Evolutionary conservation across 1,139 yeast genomes (phyloP), one percentile per base, ranked within the genome.

Genomic region (Nakaseomyces glabratus): DNA sequence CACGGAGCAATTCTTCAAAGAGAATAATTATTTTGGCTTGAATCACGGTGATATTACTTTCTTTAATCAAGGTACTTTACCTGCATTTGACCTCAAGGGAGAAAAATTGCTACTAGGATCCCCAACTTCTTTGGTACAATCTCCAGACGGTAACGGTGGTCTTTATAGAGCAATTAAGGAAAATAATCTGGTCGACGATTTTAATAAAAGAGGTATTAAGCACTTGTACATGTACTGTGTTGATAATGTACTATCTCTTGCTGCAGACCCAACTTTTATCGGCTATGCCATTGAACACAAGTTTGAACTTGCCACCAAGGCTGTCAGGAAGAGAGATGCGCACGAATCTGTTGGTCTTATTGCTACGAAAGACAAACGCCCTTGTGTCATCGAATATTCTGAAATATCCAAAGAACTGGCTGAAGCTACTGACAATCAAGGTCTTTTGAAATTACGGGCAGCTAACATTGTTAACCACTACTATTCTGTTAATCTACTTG

Each of bases 131-230:
- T 69, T 84, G 31, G 78, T 88, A 23, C 82, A 82, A 49, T 84
- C 96, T 9, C 98, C 99, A 2, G 97, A 93, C 58, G 99, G 99
- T 2, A 93, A 93, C 57, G 99, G 99, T 38, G 99, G 99, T 1
- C 66, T 93, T 39, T 93, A 93, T 64, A 79, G 76, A 52, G 97
- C 96, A 2, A 68, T 93, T 28, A 63, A 65, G 47, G 70, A 71
- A 25, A 73, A 79, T 44, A 73, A 75, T 1, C 66, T 88, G 16
- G 55, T 90, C 33, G 71, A 71, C 7, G 95, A 88, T 55, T 73
- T 90, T 55, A 53, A 62, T 18, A 44, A 50, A n/a, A 76, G 76
- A 38, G 86, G 85, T 6, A 75, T 90, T 45, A 75, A 84, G 59
- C 98, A 90, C 57, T 69, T 93, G 43, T 97, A 93, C 62, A 82